Percentiles rank a stretch among this genome's conserved stretches.
phyloP scores from a whole-genome alignment of 345 rosid species.

The Viola odorata region DNA sequence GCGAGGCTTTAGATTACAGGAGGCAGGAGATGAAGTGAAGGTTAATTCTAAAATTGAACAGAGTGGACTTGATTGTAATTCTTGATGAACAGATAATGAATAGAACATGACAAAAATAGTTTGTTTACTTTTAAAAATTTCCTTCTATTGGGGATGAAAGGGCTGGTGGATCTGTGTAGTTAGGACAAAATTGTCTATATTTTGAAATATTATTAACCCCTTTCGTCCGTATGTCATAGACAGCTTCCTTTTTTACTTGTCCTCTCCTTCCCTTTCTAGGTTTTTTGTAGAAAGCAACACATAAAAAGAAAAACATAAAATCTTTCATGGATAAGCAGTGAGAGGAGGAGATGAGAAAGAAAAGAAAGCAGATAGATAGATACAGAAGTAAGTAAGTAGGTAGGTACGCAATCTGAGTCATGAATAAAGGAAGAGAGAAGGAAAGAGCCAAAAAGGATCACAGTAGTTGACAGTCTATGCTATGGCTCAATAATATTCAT shows the following conservation, averaged over 20 bases:
- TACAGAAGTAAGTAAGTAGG: conserved; percentile 5
- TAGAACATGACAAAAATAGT: too few species aligned
- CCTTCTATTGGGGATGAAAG: too few species aligned
- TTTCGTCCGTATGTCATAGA: neutral
- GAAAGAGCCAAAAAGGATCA: neutral
- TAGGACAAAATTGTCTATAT: too few species aligned
- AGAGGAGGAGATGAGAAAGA: conserved; percentile 1
- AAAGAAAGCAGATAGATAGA: too few species aligned
- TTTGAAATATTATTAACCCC: neutral
- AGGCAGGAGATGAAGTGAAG: neutral
- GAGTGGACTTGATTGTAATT: neutral
- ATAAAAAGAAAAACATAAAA: too few species aligned
- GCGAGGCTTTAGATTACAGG: conserved; percentile 1
- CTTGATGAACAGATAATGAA: neutral
- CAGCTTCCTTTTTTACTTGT: neutral
- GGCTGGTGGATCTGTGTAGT: too few species aligned
- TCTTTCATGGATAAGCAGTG: conserved; percentile 7
- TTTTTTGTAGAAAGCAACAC: neutral
- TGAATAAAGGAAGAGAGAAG: conserved; percentile 1
- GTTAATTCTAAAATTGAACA: too few species aligned
- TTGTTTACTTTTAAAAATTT: too few species aligned
- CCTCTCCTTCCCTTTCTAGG: neutral
- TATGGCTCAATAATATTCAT: neutral
- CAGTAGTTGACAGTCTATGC: neutral
- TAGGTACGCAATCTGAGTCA: conserved; percentile 25